Conservation (phyloP, 352 stramenopile species). For the Phytophthora rubi region DNA sequence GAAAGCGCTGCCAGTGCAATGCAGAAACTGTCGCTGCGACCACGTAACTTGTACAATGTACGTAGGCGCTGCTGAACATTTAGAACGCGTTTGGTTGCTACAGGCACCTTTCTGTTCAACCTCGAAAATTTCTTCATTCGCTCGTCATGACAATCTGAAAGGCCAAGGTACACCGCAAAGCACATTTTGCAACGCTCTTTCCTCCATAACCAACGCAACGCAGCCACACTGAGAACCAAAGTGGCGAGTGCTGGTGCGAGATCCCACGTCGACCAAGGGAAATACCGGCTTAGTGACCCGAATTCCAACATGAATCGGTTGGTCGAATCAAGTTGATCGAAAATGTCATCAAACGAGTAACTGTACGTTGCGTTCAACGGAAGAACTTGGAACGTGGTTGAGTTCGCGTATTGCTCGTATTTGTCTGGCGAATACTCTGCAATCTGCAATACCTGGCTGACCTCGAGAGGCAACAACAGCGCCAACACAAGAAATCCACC, state of each 20-base stretch:
- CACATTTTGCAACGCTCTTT: conserved; percentile 50
- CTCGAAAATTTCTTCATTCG: conserved; percentile 1
- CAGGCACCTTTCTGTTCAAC: conserved; percentile 31
- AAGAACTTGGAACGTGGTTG: conserved; percentile 34
- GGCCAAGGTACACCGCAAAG: conserved; percentile 42
- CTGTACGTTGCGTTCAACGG: conserved; percentile 18
- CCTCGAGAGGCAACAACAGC: conserved; percentile 54
- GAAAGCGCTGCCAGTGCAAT: conserved; percentile 45
- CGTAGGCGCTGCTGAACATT: conserved; percentile 34
- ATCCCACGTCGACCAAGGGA: conserved; percentile 57
- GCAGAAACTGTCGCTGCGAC: conserved; percentile 44
- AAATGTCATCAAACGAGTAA: neutral
- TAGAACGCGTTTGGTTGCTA: conserved; percentile 28
- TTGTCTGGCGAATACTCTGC: conserved; percentile 39
- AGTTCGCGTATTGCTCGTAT: conserved; percentile 45
- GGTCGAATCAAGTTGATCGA: conserved; percentile 13
- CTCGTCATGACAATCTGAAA: conserved; percentile 12
- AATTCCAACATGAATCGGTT: conserved; percentile 34
- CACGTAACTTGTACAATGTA: conserved; percentile 43
- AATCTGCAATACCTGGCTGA: conserved; percentile 57
- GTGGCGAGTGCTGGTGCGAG: conserved; percentile 40
- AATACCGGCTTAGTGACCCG: conserved; percentile 58
- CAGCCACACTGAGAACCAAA: conserved; percentile 28
- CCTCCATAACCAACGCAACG: conserved; percentile 42
- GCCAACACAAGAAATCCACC: conserved; percentile 57